These are phyloP conservation scores for Cyclotella choctawhatcheeana DNA, from an alignment of 108 stramenopile genomes.

Conservation along the genomic window DNA sequence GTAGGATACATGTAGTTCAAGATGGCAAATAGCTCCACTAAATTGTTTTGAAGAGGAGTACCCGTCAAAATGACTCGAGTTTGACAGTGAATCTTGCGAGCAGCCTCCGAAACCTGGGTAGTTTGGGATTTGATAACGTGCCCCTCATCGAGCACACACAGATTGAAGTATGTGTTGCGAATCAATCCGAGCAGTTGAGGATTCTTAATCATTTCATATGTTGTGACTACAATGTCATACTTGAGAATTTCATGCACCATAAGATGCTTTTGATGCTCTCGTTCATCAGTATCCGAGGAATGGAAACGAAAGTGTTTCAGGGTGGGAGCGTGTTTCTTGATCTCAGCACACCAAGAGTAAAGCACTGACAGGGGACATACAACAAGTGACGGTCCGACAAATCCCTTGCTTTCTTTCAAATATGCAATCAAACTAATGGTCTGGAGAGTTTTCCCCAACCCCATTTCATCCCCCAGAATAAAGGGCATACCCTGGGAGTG, in stretches of 20 bases:
- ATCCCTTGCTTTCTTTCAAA: constrained; percentile 61
- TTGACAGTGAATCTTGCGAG: constrained; percentile 61
- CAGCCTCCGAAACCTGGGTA: constrained; percentile 47
- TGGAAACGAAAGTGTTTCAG: constrained; percentile 82
- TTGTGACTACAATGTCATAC: constrained; percentile 69
- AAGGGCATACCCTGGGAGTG: constrained; percentile 64
- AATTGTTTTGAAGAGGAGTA: constrained; percentile 90
- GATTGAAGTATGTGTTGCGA: constrained; percentile 40
- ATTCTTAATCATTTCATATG: constrained; percentile 73
- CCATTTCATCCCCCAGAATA: constrained; percentile 95
- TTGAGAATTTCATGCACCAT: constrained; percentile 34
- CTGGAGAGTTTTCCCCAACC: constrained; percentile 87
- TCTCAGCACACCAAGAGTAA: constrained; percentile 85
- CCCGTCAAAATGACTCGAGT: constrained; percentile 74
- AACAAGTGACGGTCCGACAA: constrained; percentile 83
- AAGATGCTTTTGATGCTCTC: constrained; percentile 44
- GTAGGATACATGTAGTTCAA: constrained; percentile 74
- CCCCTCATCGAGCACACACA: constrained; percentile 88
- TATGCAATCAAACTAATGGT: constrained; percentile 86
- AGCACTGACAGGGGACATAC: constrained; percentile 89
- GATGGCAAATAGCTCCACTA: constrained; percentile 74
- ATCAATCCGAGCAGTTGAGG: constrained; percentile 51
- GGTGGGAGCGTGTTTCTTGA: constrained; percentile 77
- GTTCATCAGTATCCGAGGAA: constrained; percentile 43
- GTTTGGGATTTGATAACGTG: constrained; percentile 78